A percentile compares a stretch with the other conserved stretches of the same genome.
These are phyloP conservation scores for Gossypium thurberi DNA, from an alignment of 345 rosid species.

Conservation along the genomic window DNA sequence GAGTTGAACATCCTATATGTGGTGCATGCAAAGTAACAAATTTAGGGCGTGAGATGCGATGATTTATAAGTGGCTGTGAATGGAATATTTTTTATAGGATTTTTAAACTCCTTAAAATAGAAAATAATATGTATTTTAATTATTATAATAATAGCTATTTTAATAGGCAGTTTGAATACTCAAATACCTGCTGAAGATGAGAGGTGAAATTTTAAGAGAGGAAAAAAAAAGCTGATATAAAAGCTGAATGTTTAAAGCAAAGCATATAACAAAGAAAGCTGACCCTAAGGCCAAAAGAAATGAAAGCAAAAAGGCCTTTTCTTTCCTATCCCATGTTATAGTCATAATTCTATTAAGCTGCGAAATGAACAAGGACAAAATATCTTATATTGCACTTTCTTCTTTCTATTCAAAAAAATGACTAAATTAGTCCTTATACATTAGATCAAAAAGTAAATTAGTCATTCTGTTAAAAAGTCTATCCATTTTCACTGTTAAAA, in stretches of 20 bases:
- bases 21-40: background rate
- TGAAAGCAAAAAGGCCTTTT: slow-evolving; percentile 12
- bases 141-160: background rate
- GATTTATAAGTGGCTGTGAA: slow-evolving; percentile 27
- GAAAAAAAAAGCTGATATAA: slow-evolving; percentile 20
- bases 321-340: background rate
- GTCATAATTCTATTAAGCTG: no score
- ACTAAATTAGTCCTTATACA: rapidly evolving
- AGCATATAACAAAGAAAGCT: slow-evolving; percentile 8
- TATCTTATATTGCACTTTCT: no score
- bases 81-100: background rate
- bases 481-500: no score
- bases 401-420: no score
- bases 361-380: no score
- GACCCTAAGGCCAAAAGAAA: slow-evolving; percentile 21
- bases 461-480: no score
- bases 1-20: background rate
- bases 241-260: slow-evolving; percentile 23
- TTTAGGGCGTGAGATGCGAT: background rate
- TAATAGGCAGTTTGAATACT: slow-evolving; percentile 22
- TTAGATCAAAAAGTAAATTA: no score
- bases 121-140: no score
- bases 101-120: no score
- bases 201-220: slow-evolving; percentile 17
- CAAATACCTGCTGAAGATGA: slow-evolving; percentile 27